Evolutionary conservation across 176 grass and related monocot species (phyloP).

Genomic region (Juncus inflexus): DNA sequence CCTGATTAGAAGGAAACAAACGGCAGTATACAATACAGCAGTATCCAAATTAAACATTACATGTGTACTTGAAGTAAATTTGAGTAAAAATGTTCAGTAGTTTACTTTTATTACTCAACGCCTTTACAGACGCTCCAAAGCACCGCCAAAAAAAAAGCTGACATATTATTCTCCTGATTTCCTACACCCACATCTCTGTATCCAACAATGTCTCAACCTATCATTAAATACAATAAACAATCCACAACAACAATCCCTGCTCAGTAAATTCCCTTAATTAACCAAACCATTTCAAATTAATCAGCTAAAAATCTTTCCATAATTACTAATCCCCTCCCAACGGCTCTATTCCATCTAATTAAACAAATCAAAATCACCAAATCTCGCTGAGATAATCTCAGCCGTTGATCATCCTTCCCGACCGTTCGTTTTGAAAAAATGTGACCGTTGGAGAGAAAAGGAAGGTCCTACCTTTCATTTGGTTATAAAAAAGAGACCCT

Average conservation of each 20-base stretch:
- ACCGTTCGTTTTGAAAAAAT: conserved; percentile 36
- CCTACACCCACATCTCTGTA: too few relatives aligned
- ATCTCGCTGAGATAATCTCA: conserved; percentile 13
- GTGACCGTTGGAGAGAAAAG: conserved; percentile 59
- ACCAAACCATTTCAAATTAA: conserved; percentile 7
- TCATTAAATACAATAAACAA: neutral
- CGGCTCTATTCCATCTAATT: conserved; percentile 37
- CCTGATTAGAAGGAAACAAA: too few relatives aligned
- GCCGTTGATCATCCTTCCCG: conserved; percentile 10
- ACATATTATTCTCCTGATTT: too few relatives aligned
- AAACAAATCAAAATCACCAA: neutral
- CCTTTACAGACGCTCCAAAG: too few relatives aligned
- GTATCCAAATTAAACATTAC: too few relatives aligned
- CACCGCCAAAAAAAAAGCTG: too few relatives aligned
- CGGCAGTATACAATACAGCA: too few relatives aligned
- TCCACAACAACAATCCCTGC: conserved; percentile 4
- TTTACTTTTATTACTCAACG: too few relatives aligned
- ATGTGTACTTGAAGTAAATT: too few relatives aligned
- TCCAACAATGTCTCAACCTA: neutral
- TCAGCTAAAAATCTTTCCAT: neutral
- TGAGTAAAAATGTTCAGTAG: too few relatives aligned
- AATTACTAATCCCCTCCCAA: conserved; percentile 24
- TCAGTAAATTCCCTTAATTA: conserved; percentile 1
- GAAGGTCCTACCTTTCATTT: conserved; percentile 35
- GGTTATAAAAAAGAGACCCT: conserved; percentile 13